Percentiles rank a stretch among this genome's conserved stretches.
These are phyloP conservation scores for Penicillium arizonense DNA, from an alignment of 495 filamentous ascomycete genomes.

Conservation along the genomic window DNA sequence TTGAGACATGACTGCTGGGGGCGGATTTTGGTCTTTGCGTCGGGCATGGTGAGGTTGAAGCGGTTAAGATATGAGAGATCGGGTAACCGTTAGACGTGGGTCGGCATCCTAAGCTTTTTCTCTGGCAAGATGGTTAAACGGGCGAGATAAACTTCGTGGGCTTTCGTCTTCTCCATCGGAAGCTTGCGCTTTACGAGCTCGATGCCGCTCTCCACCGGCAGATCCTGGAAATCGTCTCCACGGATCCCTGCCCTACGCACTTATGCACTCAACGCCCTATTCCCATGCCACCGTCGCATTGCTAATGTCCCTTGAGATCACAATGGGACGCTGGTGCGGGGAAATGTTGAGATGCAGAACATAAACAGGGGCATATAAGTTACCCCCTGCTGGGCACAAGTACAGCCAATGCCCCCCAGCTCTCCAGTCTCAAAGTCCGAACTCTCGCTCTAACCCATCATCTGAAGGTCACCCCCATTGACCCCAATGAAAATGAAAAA, in stretches of 20 bases:
- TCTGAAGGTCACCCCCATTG: background rate
- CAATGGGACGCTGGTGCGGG: conserved; percentile 17
- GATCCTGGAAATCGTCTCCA: background rate
- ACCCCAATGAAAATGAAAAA: conserved; percentile 8
- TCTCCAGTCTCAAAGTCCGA: background rate
- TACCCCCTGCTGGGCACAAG: background rate
- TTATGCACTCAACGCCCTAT: background rate
- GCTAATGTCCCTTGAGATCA: conserved; percentile 1
- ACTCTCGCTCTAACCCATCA: background rate
- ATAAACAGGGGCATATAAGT: no score
- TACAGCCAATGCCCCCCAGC: background rate
- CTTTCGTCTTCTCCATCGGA: background rate
- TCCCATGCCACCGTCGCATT: conserved; percentile 20
- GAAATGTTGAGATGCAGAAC: conserved; percentile 4
- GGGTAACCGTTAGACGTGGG: background rate
- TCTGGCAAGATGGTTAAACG: background rate
- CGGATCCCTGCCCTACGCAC: background rate
- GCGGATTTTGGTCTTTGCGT: conserved; percentile 25
- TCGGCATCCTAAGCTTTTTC: background rate
- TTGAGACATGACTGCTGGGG: conserved; percentile 33
- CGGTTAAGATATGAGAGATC: background rate
- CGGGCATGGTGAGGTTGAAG: conserved; percentile 10
- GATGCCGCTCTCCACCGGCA: background rate
- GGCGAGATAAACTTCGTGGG: no score
- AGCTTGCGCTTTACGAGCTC: background rate